Base-by-base conservation (phyloP, 176 grass and related monocot genomes). In the Musa beccarii region DNA sequence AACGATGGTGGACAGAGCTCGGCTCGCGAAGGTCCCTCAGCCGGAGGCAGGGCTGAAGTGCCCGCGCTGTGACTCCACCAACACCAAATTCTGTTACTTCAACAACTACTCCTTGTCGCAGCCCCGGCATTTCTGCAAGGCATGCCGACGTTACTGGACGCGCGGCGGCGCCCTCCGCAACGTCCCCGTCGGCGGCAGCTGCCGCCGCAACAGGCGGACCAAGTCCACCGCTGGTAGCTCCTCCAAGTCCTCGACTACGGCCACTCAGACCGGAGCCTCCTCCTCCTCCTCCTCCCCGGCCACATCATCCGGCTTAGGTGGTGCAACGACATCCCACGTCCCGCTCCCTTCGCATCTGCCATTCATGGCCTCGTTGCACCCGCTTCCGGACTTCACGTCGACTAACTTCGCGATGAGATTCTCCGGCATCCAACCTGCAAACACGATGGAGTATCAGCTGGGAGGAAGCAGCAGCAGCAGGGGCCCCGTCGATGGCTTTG, bases 41-140 rank as follows among this genome's bases (percentile, higher is more conserved):
- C 75, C 75, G 59, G 75, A 77, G 75, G 61, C 57, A 12, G 75
- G 59, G 59, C 59, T 66, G 43, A 77, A 77, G 61, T 77, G 75
- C 43, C 75, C 75, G 34, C 75, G 75, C 29, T 77, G 75, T n/a
- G 75, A 77, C 61, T 77, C 75, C 59, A 66, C 59, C 8, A 66
- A 77, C 75, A 77, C 75, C 75, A 77, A 77, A 61, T 77, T 77
- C 75, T 77, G 75, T 49, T 77, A 77, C 75, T 77, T 65, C 75
- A 77, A 77, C 75, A 77, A 77, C 75, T 77, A 77, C 75, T 77
- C 75, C 49, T n/a, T 77, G 14, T 52, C 75, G 25, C 75, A 77
- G 20, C 75, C 75, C 10, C 75, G 75, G 20, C 75, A 77, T 61
- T 77, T 77, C 75, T 77, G 75, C 59, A 77, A 77, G 75, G 66